These are phyloP conservation scores for Pelargonium australe DNA, from an alignment of 441 rosid species.

Conservation along the genomic window DNA sequence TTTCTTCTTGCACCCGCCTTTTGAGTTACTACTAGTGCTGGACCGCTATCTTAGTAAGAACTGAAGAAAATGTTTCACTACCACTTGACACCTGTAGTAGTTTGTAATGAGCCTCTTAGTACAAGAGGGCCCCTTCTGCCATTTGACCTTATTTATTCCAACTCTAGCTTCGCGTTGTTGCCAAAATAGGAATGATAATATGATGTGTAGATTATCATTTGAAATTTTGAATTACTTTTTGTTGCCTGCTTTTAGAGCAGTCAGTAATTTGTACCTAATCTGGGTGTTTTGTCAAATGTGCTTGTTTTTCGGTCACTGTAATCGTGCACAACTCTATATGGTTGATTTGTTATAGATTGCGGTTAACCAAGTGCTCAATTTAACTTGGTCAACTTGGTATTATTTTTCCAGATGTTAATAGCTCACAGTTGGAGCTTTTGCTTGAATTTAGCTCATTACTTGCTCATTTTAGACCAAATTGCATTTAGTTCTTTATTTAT, in stretches of 20 bases:
- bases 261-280: neutral
- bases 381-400: neutral
- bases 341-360: neutral
- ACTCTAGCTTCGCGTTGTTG: neutral
- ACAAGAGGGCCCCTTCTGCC: neutral
- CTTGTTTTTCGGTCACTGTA: neutral
- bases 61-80: neutral
- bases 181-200: neutral
- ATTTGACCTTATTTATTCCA: neutral
- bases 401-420: neutral
- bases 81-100: neutral
- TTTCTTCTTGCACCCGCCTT: neutral
- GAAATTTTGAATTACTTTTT: neutral
- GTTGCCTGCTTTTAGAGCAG: neutral
- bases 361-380: neutral
- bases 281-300: neutral
- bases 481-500: neutral
- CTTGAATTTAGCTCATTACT: neutral
- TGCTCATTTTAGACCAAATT: neutral
- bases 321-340: neutral
- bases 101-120: neutral
- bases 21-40: neutral
- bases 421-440: neutral
- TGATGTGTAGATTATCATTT: neutral
- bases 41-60: neutral